A percentile compares a stretch with the other conserved stretches of the same genome.
phyloP scores from a whole-genome alignment of 2,329 filamentous ascomycete species.

The Alternaria atra region DNA sequence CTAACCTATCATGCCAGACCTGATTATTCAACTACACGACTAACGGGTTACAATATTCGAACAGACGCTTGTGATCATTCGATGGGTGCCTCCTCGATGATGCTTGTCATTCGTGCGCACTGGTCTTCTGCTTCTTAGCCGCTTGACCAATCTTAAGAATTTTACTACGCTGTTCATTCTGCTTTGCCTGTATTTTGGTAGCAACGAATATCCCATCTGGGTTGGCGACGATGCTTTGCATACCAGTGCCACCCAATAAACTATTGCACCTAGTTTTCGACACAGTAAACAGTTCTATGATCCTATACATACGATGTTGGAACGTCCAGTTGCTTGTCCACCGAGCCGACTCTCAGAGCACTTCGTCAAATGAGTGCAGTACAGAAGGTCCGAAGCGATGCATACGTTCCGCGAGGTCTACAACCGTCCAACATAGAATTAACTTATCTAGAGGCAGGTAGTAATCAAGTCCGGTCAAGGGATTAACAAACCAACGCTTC shows the following conservation, averaged over 20 bases:
- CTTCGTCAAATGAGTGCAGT: background rate
- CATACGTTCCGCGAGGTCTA: background rate
- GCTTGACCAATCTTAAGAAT: background rate
- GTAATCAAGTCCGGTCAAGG: background rate
- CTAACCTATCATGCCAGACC: background rate
- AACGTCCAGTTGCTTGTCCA: slow-evolving; percentile 5
- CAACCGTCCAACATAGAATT: slow-evolving; percentile 8
- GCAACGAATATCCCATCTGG: background rate
- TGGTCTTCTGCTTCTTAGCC: background rate
- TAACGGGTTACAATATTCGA: background rate
- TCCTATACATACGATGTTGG: background rate
- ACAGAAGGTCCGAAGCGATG: background rate
- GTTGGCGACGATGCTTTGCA: slow-evolving; percentile 6
- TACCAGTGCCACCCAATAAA: slow-evolving; percentile 2
- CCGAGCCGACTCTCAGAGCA: background rate
- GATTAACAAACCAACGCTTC: slow-evolving; percentile 1
- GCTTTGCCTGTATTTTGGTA: background rate
- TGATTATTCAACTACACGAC: background rate
- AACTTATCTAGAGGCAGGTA: slow-evolving; percentile 3
- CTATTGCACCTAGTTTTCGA: slow-evolving; percentile 13
- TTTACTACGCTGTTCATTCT: slow-evolving; percentile 4
- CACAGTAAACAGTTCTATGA: background rate
- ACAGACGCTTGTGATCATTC: background rate
- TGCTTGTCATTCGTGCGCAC: background rate
- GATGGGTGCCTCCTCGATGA: background rate